phyloP scores from a whole-genome alignment of 306 rosid species.

The Notholithocarpus densiflorus region DNA sequence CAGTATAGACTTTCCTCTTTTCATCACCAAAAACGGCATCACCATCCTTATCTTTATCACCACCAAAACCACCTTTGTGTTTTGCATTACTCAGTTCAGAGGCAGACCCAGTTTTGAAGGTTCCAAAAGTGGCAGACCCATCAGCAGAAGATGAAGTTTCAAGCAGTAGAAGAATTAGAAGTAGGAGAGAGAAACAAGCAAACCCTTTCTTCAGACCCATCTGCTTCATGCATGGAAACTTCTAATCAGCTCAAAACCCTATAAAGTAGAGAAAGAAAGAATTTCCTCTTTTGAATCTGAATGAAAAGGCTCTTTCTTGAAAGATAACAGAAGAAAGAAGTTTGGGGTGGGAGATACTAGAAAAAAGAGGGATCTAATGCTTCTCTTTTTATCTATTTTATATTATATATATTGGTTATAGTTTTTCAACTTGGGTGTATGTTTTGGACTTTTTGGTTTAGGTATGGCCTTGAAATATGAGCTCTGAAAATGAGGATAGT shows the following conservation, averaged over 20 bases:
- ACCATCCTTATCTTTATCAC: conserved; percentile 19
- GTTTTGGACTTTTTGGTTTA: background rate
- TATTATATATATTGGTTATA: background rate
- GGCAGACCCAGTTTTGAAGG: conserved; percentile 28
- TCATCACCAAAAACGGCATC: conserved; percentile 43
- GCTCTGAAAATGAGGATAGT: conserved; percentile 55
- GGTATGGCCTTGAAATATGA: conserved; percentile 32
- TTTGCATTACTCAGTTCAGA: conserved; percentile 23
- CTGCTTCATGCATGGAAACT: conserved; percentile 43
- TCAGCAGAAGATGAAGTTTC: conserved; percentile 23
- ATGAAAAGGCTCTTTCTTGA: conserved; percentile 23
- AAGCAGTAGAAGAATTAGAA: conserved; percentile 32
- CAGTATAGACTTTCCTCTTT: conserved; percentile 64
- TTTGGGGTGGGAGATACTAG: background rate
- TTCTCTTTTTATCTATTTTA: background rate
- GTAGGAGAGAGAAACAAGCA: conserved; percentile 32
- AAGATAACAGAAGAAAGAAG: conserved; percentile 6
- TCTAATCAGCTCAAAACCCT: conserved; percentile 43
- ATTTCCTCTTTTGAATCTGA: conserved; percentile 30
- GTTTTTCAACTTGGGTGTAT: background rate
- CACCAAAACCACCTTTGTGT: conserved; percentile 15
- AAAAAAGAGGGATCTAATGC: conserved; percentile 19
- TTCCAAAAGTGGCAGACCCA: conserved; percentile 34
- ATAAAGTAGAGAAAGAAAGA: conserved; percentile 21
- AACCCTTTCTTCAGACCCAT: conserved; percentile 23